Percentiles rank a stretch among this genome's conserved stretches.
phyloP scores from a whole-genome alignment of 805 yeast genomes.

The Candida hispaniensis region DNA sequence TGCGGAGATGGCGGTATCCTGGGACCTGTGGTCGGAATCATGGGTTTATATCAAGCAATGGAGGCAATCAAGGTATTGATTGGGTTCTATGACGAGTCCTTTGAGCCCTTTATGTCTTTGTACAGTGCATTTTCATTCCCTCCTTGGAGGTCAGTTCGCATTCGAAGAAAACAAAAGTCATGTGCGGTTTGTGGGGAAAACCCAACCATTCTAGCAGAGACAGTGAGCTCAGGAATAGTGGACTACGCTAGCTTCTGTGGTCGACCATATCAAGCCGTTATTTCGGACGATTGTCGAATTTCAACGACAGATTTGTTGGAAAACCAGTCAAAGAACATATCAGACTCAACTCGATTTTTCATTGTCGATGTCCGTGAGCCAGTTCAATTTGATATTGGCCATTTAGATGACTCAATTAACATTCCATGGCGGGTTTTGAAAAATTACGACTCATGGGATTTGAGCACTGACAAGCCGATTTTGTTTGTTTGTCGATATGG shows the following conservation, averaged over 20 bases:
- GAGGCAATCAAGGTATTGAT: constrained; percentile 72
- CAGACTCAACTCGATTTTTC: too few relatives aligned
- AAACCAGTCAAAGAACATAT: too few relatives aligned
- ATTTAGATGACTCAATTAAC: constrained; percentile 48
- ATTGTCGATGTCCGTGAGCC: constrained; percentile 83
- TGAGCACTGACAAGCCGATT: constrained; percentile 29
- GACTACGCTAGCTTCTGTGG: constrained; percentile 78
- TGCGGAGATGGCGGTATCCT: constrained; percentile 91
- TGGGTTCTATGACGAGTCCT: constrained; percentile 40
- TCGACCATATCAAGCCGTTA: constrained; percentile 32
- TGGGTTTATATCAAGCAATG: constrained; percentile 81
- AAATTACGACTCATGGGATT: constrained; percentile 25
- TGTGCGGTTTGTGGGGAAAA: constrained; percentile 58
- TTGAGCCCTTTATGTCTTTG: constrained; percentile 53
- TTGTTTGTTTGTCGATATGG: constrained; percentile 78
- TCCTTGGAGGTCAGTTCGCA: constrained; percentile 56
- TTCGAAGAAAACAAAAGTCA: constrained; percentile 52
- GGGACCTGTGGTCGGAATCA: constrained; percentile 91
- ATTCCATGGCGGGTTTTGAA: constrained; percentile 48
- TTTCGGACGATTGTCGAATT: constrained; percentile 42
- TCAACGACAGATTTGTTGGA: constrained; percentile 39
- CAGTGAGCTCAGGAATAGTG: constrained; percentile 38
- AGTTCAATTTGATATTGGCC: constrained; percentile 62
- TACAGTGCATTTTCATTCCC: constrained; percentile 47
- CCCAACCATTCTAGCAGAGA: constrained; percentile 40